Conservation (phyloP, 352 stramenopile genomes). For the Globisporangium radiosum region DNA sequence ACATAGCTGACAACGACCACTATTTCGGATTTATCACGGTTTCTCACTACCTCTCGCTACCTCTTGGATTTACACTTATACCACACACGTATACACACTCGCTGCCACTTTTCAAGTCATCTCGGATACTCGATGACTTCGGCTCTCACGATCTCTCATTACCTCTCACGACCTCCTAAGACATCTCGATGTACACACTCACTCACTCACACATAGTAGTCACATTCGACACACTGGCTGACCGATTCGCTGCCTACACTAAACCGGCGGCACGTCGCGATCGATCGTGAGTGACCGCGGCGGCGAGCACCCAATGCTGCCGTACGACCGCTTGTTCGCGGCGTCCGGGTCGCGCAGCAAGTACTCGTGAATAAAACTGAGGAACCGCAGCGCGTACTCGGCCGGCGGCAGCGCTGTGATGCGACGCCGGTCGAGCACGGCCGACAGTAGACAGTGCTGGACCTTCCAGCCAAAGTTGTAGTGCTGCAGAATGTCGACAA, state of each 20-base stretch:
- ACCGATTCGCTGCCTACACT: neutral
- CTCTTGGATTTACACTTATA: too few species aligned
- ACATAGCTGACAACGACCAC: too few species aligned
- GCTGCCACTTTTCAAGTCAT: too few species aligned
- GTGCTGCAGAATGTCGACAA: constrained; percentile 82
- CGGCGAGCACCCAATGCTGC: constrained; percentile 44
- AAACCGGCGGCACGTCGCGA: constrained; percentile 1
- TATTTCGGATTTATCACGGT: too few species aligned
- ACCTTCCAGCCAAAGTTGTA: constrained; percentile 85
- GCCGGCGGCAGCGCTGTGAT: constrained; percentile 77
- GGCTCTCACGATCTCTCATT: too few species aligned
- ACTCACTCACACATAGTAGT: constrained; percentile 1
- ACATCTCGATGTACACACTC: neutral
- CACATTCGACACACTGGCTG: neutral
- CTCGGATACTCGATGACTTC: too few species aligned
- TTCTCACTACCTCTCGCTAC: too few species aligned
- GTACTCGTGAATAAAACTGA: constrained; percentile 83
- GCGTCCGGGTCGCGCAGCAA: constrained; percentile 57
- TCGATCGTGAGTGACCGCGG: constrained; percentile 10
- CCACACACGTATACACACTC: too few species aligned
- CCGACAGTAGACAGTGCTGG: constrained; percentile 68
- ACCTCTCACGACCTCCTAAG: too few species aligned
- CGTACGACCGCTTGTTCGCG: constrained; percentile 60
- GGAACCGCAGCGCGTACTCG: constrained; percentile 81
- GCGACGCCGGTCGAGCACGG: constrained; percentile 61